A percentile compares a stretch with the other conserved stretches of the same genome.
phyloP scores from a whole-genome alignment of 129 eudicot species.

The Deinandra increscens region DNA sequence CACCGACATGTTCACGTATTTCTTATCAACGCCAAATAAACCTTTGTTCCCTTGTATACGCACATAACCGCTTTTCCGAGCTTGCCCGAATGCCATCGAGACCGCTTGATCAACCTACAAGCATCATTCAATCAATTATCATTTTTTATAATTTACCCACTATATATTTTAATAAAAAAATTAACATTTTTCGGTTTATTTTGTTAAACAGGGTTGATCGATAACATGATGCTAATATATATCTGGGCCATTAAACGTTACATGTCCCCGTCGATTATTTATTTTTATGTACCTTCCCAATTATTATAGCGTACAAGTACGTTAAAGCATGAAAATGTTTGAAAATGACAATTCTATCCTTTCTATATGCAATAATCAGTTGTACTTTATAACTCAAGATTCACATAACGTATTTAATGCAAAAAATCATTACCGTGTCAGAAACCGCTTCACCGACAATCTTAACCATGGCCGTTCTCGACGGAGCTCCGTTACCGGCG shows the following conservation, averaged over 20 bases:
- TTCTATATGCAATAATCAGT: not conserved
- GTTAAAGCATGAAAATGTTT: not conserved
- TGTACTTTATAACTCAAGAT: slow-evolving; percentile 19
- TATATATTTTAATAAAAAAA: not conserved
- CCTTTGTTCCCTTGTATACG: slow-evolving; percentile 33
- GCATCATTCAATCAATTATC: not conserved
- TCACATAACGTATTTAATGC: slow-evolving; percentile 14
- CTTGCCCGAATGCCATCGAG: slow-evolving; percentile 29
- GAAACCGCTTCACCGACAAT: slow-evolving; percentile 73
- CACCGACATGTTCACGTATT: not conserved
- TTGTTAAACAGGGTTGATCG: slow-evolving; percentile 23
- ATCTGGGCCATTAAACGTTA: slow-evolving; percentile 19
- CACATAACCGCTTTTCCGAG: slow-evolving; percentile 16
- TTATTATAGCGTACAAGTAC: slow-evolving; percentile 14
- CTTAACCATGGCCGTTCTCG: slow-evolving; percentile 42
- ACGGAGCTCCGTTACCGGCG: slow-evolving; percentile 33
- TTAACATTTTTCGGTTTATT: not conserved
- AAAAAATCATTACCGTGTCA: slow-evolving; percentile 53
- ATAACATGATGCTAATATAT: too few species aligned
- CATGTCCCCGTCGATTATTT: slow-evolving; percentile 21
- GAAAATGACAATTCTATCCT: slow-evolving; percentile 17
- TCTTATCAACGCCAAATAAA: not conserved
- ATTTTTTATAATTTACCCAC: too few species aligned
- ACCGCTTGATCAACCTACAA: slow-evolving; percentile 37
- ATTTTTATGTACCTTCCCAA: slow-evolving; percentile 3